Percentiles rank a stretch among this genome's conserved stretches.
These are phyloP conservation scores for Calonectria honghensis DNA, from an alignment of 2,329 filamentous ascomycete species.

Conservation along the genomic window DNA sequence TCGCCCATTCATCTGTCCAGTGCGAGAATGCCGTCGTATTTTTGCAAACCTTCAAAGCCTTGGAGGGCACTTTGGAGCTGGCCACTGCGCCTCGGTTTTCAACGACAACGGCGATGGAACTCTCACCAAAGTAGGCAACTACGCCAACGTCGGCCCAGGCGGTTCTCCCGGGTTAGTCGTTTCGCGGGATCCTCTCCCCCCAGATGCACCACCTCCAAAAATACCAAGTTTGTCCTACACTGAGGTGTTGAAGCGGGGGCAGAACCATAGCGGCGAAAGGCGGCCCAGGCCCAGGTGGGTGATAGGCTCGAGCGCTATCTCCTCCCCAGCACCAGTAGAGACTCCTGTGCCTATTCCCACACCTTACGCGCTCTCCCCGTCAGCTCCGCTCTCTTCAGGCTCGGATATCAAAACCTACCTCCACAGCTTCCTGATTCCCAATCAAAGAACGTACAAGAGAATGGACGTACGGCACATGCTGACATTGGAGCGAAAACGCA, in stretches of 20 bases:
- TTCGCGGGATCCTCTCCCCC: slow-evolving; percentile 51
- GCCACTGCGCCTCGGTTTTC: slow-evolving; percentile 54
- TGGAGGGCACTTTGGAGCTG: slow-evolving; percentile 53
- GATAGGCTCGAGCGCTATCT: not conserved
- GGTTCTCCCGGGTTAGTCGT: slow-evolving; percentile 56
- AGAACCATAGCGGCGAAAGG: not conserved
- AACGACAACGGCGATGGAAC: slow-evolving; percentile 67
- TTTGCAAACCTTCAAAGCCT: slow-evolving; percentile 52
- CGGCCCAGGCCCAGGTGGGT: not conserved
- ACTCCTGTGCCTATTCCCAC: slow-evolving; percentile 6
- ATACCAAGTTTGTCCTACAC: slow-evolving; percentile 43
- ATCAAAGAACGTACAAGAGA: slow-evolving; percentile 47
- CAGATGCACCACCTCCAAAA: slow-evolving; percentile 47
- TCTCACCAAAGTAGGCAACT: slow-evolving; percentile 55
- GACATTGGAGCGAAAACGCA: slow-evolving; percentile 48
- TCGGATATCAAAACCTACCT: slow-evolving; percentile 50
- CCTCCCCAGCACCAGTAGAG: not conserved
- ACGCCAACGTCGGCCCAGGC: slow-evolving; percentile 47
- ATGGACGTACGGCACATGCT: slow-evolving; percentile 53
- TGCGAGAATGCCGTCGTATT: slow-evolving; percentile 60
- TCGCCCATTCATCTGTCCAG: slow-evolving; percentile 60
- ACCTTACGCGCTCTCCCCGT: not conserved
- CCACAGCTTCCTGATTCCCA: slow-evolving; percentile 46
- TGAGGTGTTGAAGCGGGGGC: slow-evolving; percentile 33
- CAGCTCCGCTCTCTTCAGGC: not conserved